Conservation (phyloP, 2,329 filamentous ascomycete species). For the Paracorniculantispora psalliotae region DNA sequence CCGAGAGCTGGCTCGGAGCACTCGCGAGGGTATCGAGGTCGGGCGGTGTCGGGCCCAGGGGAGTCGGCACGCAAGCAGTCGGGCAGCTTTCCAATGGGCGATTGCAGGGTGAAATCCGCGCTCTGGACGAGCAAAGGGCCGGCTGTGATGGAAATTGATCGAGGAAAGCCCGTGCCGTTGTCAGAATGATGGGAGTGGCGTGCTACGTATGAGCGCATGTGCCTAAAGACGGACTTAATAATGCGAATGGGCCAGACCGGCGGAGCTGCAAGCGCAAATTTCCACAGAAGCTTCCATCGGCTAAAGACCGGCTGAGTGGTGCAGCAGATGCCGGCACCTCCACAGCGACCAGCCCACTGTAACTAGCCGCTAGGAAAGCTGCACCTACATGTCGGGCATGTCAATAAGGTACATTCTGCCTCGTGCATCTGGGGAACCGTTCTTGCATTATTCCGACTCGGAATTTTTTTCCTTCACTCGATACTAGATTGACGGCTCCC, state of each 20-base stretch:
- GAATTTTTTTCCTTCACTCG: too few relatives aligned
- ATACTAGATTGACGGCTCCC: too few relatives aligned
- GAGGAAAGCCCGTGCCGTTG: not conserved
- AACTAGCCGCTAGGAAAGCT: too few relatives aligned
- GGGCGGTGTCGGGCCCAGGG: not conserved
- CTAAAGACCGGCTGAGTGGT: conserved; percentile 8
- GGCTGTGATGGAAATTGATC: not conserved
- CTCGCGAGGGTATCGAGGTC: not conserved
- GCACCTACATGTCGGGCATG: too few relatives aligned
- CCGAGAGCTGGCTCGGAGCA: conserved; percentile 15
- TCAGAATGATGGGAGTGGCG: conserved; percentile 9
- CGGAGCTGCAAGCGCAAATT: conserved; percentile 21
- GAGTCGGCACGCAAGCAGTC: not conserved
- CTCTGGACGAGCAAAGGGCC: not conserved
- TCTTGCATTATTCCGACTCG: too few relatives aligned
- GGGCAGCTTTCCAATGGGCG: not conserved
- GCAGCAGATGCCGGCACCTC: too few relatives aligned
- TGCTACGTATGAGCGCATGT: conserved; percentile 9
- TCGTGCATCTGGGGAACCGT: too few relatives aligned
- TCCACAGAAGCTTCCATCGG: conserved; percentile 29
- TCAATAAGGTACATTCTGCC: too few relatives aligned
- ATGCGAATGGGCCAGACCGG: conserved; percentile 19
- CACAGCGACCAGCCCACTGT: not conserved
- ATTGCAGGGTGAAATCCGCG: not conserved
- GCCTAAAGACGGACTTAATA: conserved; percentile 25